Evolutionary conservation across 148 eudicot species (phyloP), one percentile per base, ranked within the genome.

Genomic region (Rhododendron molle): DNA sequence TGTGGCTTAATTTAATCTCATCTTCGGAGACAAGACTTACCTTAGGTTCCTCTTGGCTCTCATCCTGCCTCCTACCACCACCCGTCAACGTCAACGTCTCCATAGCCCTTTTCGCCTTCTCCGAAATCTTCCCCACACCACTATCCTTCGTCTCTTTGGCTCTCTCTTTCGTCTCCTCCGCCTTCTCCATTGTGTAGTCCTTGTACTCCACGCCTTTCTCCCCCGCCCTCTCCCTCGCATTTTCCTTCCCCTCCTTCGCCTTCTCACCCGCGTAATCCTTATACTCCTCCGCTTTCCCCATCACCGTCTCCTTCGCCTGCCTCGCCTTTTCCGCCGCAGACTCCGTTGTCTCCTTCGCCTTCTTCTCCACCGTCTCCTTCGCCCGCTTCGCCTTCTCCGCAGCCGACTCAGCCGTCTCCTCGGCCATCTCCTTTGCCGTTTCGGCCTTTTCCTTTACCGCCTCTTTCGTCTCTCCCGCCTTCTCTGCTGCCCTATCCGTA

Each of bases 241-340:
- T 92, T 8, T 90, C 85, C 5, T 87, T 87, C 15, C 82, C 38
- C 86, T n/a, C n/a, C n/a, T n/a, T n/a, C n/a, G n/a, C n/a, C n/a
- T n/a, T n/a, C n/a, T n/a, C n/a, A n/a, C n/a, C n/a, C n/a, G n/a
- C n/a, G n/a, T n/a, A n/a, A n/a, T n/a, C n/a, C n/a, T n/a, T n/a
- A n/a, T n/a, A n/a, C n/a, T n/a, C n/a, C n/a, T n/a, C n/a, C n/a
- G n/a, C n/a, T n/a, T n/a, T n/a, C n/a, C n/a, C n/a, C n/a, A 32
- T 83, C 26, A 82, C 90, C 1, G 84, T 15, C 18, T 86, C 81
- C 23, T 76, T 60, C 83, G 88, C 83, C 38, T 90, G 82, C 47
- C 38, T 76, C 3, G 90, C 84, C 79, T 88, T 86, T 50, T 87
- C 87, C 0, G 72, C 89, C 9, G 86, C 83, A 2, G 85, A 38